Base-by-base conservation (phyloP, 176 grass and related monocot genomes). In the Ensete glaucum region DNA sequence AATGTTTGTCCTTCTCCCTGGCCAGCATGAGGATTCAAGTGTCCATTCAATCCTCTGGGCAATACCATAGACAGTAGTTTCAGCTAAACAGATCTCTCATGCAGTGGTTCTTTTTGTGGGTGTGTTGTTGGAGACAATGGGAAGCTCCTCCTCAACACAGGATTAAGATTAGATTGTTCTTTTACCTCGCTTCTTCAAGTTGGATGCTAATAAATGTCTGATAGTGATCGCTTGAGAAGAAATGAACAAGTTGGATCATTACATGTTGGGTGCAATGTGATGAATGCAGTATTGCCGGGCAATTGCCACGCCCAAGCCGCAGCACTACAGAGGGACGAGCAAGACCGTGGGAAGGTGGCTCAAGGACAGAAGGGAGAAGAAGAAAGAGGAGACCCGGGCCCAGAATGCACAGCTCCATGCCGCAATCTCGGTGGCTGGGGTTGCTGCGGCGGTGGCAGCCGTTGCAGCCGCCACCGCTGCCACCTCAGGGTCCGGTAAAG, bases 321-420 rank as follows among this genome's bases (percentile, higher is more conserved):
- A 88, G 53, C 63, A 79, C 20, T 83, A 77, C 69, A 81, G 84
- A 0, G 90, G 85, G 11, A 62, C 83, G 25, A 88, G 81, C 87
- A 99, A 99, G 86, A 99, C 95, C 13, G 80, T 99, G 57, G 95
- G 95, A 0, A 77, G 95, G 82, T 99, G 95, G 95, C 74, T 99
- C 17, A 99, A 99, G 75, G 95, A 99, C 66, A 34, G 91, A 8
- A 83, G 19, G 81, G 95, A 94, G 91, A 71, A 24, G 74, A 85
- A 69, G 85, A 98, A 99, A 43, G 95, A 99, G 81, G 95, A 94
- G 78, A 77, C 82, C 9, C 83, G 95, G 15, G 82, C 95, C 50
- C 90, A 91, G 80, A 94, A 99, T 53, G 95, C 95, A 14, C 95
- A 99, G 86, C 86, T 94, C 1, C 95, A 99, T 24, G 90, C 90